Percentiles rank a stretch among this genome's conserved stretches.
Conservation (phyloP, 495 filamentous ascomycete genomes). For the Clohesyomyces aquaticus region DNA sequence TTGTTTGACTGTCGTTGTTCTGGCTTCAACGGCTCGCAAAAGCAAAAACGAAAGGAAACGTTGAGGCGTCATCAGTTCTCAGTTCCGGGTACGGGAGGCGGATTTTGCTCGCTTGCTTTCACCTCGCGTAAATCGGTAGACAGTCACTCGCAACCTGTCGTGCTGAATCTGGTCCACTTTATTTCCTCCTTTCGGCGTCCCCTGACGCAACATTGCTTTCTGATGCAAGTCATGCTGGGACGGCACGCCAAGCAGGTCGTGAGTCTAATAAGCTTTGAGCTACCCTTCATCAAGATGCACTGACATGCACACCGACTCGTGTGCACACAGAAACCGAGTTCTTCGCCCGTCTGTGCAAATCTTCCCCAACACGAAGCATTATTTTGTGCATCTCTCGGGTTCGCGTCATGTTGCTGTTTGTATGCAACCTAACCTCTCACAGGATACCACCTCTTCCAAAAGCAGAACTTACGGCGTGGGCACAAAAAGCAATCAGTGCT, state of each 20-base stretch:
- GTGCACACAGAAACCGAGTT: constrained; percentile 3
- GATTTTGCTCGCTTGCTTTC: too few species aligned
- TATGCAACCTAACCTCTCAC: neutral
- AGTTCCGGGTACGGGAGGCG: too few species aligned
- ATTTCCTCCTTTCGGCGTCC: neutral
- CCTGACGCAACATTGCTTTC: constrained; percentile 1
- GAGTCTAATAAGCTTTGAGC: constrained; percentile 24
- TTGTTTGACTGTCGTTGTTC: too few species aligned
- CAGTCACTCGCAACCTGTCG: neutral
- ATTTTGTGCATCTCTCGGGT: neutral
- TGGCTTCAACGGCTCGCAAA: too few species aligned
- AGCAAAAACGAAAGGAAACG: constrained; percentile 10
- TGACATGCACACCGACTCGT: constrained; percentile 19
- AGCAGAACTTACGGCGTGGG: constrained; percentile 9
- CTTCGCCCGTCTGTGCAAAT: neutral
- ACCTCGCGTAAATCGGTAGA: neutral
- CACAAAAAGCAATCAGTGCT: constrained; percentile 25
- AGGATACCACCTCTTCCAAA: constrained; percentile 8
- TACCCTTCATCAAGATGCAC: constrained; percentile 12
- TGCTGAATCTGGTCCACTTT: neutral
- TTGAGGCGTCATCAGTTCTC: constrained; percentile 16
- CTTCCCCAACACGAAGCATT: neutral
- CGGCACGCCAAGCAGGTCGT: constrained; percentile 25
- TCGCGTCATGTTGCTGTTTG: constrained; percentile 14
- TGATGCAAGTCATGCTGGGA: constrained; percentile 30